Base-by-base conservation (phyloP, 176 grass and related monocot species). In the Zizania latifolia region DNA sequence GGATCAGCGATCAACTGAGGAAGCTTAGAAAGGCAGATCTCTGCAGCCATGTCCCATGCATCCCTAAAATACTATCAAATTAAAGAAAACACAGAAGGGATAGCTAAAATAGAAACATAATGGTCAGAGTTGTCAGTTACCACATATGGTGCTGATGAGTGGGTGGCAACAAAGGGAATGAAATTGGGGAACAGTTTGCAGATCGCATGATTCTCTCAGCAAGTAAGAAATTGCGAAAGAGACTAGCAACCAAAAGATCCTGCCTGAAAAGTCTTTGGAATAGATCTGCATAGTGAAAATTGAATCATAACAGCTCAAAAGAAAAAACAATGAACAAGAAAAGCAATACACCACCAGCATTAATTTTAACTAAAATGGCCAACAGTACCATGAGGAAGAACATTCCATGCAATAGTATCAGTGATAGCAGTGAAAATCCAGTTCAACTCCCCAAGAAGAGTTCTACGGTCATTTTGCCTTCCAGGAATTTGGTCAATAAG, bases 61-160 rank as follows among this genome's bases (percentile, higher is more conserved):
- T 91, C 90, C 94, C 94, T 93, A 75, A 56, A 30, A 85, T 82
- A n/a, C 54, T 61, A 53, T n/a, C 45, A 45, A 74, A 67, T 78
- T 51, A 74, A 16, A 39, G 27, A 51, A 68, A 73, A 78, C 32
- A 51, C 38, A 77, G 19, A 67, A 19, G 59, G 35, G 34, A n/a
- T 41, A 78, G 5, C 8, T 56, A 55, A 69, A 28, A 30, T 62
- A 75, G 29, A 75, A 70, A 60, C 32, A 75, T 10, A 55, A 72
- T 48, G 10, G n/a, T 17, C 10, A 40, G 64, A 55, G 19, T 77
- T 10, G n/a, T 54, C 74, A 83, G 44, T 76, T 94, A 98, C 91
- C 94, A 94, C 89, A 98, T 94, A 83, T 98, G 94, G 73, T 98
- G 95, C 61, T 94, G 95, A 85, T 98, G 95, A 46, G 95, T 98